Percentiles rank a stretch among this genome's conserved stretches.
Evolutionary conservation across 1,139 yeast genomes (phyloP).

Genomic region (Nakaseomyces sp.): DNA sequence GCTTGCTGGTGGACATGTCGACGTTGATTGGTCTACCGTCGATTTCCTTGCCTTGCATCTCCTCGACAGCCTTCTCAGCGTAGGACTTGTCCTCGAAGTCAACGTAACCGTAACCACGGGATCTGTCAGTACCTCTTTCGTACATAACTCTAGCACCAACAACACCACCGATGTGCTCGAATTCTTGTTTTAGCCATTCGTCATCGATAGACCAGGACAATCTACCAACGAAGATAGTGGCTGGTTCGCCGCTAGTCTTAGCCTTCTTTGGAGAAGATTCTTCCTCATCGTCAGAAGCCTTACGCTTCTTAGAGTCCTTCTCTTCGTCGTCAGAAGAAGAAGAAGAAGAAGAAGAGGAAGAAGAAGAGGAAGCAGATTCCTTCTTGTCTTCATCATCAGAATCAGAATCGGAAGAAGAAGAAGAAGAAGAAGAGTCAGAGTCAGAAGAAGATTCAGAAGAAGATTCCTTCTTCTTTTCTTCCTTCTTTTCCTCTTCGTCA

Average conservation of each 20-base stretch:
- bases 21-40: conserved; percentile 95
- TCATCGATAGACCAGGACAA: conserved; percentile 96
- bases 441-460: conserved; percentile 14
- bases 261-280: conserved; percentile 36
- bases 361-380: conserved; percentile 18
- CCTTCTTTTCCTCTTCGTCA: conserved; percentile 16
- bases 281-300: conserved; percentile 30
- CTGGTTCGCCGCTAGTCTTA: conserved; percentile 48
- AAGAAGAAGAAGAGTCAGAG: conserved; percentile 23
- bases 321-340: conserved; percentile 16
- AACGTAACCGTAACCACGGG: conserved; percentile 97
- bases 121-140: conserved; percentile 87
- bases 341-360: conserved; percentile 29
- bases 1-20: conserved; percentile 84
- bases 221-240: conserved; percentile 92
- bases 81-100: conserved; percentile 69
- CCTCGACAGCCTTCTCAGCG: conserved; percentile 84
- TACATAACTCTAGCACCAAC: conserved; percentile 82
- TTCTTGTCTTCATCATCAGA: conserved; percentile 22
- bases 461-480: background rate
- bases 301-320: conserved; percentile 32
- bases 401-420: conserved; percentile 23
- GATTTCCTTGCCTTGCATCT: conserved; percentile 84
- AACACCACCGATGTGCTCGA: conserved; percentile 76
- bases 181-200: conserved; percentile 83